A percentile compares a stretch with the other conserved stretches of the same genome.
Conservation (phyloP, 495 filamentous ascomycete species). For the Aspergillus funiculosus region DNA sequence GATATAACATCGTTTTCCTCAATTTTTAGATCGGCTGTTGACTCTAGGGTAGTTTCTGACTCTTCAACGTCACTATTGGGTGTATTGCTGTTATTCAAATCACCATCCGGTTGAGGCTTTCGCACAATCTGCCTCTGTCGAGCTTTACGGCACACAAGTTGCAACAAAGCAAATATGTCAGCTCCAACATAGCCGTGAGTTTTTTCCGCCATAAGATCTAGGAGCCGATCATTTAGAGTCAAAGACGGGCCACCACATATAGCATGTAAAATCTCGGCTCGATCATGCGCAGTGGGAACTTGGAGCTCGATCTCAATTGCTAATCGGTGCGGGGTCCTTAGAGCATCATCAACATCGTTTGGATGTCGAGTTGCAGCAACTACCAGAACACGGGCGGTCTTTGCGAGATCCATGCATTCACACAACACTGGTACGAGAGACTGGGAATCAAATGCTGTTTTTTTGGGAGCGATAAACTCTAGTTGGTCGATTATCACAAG, state of each 20-base stretch:
- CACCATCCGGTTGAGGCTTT: neutral
- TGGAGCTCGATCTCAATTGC: conserved; percentile 71
- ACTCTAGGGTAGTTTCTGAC: conserved; percentile 5
- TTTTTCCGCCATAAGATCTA: conserved; percentile 48
- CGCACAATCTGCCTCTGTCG: conserved; percentile 29
- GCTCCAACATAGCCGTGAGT: conserved; percentile 67
- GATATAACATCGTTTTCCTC: conserved; percentile 47
- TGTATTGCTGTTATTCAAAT: neutral
- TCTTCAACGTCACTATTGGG: neutral
- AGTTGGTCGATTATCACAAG: conserved; percentile 79
- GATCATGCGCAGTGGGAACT: conserved; percentile 65
- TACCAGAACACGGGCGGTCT: conserved; percentile 52
- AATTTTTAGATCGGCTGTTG: conserved; percentile 25
- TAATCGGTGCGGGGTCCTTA: conserved; percentile 63
- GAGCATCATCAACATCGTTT: conserved; percentile 65
- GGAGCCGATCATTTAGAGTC: conserved; percentile 28
- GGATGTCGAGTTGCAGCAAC: conserved; percentile 68
- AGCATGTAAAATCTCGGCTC: conserved; percentile 64
- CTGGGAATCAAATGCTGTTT: conserved; percentile 35
- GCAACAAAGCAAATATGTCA: conserved; percentile 51
- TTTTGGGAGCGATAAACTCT: conserved; percentile 65
- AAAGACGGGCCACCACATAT: conserved; percentile 32
- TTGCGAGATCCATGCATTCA: conserved; percentile 40
- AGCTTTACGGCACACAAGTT: conserved; percentile 42
- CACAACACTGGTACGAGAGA: conserved; percentile 38